Conservation (phyloP, 306 rosid genomes). For the Malus asiatica region DNA sequence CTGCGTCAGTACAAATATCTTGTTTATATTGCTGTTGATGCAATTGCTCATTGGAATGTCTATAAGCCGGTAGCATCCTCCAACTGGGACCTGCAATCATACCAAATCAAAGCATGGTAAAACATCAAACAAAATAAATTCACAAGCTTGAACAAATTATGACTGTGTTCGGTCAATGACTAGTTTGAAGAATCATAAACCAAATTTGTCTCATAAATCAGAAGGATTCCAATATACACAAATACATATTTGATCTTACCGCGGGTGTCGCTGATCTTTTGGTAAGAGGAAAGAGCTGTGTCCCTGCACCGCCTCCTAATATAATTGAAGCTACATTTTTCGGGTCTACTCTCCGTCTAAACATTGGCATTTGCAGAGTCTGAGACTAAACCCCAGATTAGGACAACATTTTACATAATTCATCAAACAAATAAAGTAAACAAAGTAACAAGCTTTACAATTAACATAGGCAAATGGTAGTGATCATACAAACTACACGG, state of each 20-base stretch:
- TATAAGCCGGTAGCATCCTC: constrained; percentile 50
- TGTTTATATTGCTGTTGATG: constrained; percentile 44
- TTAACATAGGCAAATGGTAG: neutral
- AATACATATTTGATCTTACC: constrained; percentile 31
- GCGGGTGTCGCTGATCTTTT: constrained; percentile 77
- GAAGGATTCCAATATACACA: neutral
- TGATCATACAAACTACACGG: neutral
- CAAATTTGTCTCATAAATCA: neutral
- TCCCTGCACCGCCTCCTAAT: constrained; percentile 83
- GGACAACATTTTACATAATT: constrained; percentile 5
- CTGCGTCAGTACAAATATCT: constrained; percentile 42
- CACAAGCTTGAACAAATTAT: neutral
- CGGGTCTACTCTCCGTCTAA: constrained; percentile 56
- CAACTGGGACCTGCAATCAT: constrained; percentile 38
- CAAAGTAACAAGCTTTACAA: neutral
- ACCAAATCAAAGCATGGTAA: neutral
- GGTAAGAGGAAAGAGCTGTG: constrained; percentile 83
- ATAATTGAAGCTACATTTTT: constrained; percentile 77
- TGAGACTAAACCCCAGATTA: constrained; percentile 29
- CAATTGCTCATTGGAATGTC: constrained; percentile 50
- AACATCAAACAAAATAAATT: neutral
- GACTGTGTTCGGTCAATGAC: neutral
- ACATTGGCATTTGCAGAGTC: constrained; percentile 51
- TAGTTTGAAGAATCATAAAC: neutral
- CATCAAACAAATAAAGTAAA: constrained; percentile 8